phyloP scores from a whole-genome alignment of 2,329 filamentous ascomycete genomes.

The Botrytis medusae region DNA sequence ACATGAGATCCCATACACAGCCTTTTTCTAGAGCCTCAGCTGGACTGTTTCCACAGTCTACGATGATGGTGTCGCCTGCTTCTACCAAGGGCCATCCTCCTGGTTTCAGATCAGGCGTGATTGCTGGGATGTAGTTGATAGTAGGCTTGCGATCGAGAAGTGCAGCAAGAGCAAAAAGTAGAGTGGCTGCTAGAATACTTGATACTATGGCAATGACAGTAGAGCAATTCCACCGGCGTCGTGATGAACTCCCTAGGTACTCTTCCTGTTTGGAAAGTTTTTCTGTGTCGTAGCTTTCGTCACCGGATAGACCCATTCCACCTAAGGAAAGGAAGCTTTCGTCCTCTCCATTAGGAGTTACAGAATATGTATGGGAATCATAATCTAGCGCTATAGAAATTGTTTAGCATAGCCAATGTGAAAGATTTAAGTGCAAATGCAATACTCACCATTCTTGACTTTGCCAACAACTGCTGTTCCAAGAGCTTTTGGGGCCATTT shows the following conservation, averaged over 20 bases:
- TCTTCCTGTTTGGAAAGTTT: not conserved
- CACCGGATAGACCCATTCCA: not conserved
- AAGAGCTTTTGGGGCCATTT: not conserved
- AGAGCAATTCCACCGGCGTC: not conserved
- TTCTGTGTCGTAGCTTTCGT: not conserved
- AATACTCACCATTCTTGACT: not conserved
- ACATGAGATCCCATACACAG: conserved; percentile 22
- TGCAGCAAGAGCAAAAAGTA: not conserved
- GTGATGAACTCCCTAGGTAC: not conserved
- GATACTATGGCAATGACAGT: not conserved
- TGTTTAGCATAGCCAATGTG: not conserved
- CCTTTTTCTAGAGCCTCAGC: conserved; percentile 15
- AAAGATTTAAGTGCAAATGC: not conserved
- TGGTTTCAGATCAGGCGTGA: not conserved
- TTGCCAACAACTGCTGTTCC: not conserved
- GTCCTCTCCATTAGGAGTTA: not conserved
- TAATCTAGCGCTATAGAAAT: not conserved
- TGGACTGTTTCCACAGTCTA: conserved; percentile 19
- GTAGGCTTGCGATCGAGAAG: not conserved
- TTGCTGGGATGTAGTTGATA: conserved; percentile 4
- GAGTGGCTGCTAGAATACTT: not conserved
- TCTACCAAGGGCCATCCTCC: not conserved
- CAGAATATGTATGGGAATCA: not conserved
- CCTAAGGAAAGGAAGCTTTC: not conserved
- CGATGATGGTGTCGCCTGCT: not conserved